Evolutionary conservation across 345 rosid genomes (phyloP).

Genomic region (Geranium rotundifolium): DNA sequence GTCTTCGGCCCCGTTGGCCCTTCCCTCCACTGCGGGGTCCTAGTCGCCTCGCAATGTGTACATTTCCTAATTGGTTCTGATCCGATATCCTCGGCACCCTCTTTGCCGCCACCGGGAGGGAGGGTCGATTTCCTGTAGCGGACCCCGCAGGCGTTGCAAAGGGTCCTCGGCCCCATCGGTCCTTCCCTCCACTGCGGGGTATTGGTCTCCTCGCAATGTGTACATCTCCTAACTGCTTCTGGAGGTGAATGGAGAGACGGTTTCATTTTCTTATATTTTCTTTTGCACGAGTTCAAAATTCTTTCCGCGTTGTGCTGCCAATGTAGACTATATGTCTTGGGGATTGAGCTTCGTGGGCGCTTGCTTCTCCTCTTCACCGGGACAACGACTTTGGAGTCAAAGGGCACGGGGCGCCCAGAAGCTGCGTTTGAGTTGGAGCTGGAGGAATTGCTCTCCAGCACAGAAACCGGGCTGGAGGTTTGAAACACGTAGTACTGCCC

Average conservation of each 20-base stretch:
- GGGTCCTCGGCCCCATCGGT: neutral
- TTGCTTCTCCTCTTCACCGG: conserved; percentile 58
- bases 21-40: neutral
- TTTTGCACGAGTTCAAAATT: conserved; percentile 14
- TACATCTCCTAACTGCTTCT: conserved; percentile 11
- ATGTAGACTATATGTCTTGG: conserved; percentile 6
- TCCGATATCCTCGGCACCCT: neutral
- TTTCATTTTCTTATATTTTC: conserved; percentile 8
- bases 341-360: conserved; percentile 27
- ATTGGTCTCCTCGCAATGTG: neutral
- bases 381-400: conserved; percentile 15
- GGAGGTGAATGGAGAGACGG: too few relatives aligned
- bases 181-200: conserved; percentile 4
- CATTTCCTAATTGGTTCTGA: neutral
- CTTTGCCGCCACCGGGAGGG: neutral
- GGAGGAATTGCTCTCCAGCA: conserved; percentile 52
- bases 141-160: conserved; percentile 1
- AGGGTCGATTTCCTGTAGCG: neutral
- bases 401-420: conserved; percentile 17
- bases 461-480: conserved; percentile 59
- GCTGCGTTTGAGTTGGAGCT: conserved; percentile 9
- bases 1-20: neutral
- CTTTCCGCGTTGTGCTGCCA: conserved; percentile 23
- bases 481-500: conserved; percentile 10
- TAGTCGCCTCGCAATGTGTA: neutral